Evolutionary conservation across 371 early-diverging fungal species (phyloP), one percentile per base, ranked within the genome.

Genomic region (Mucor velutinosus): DNA sequence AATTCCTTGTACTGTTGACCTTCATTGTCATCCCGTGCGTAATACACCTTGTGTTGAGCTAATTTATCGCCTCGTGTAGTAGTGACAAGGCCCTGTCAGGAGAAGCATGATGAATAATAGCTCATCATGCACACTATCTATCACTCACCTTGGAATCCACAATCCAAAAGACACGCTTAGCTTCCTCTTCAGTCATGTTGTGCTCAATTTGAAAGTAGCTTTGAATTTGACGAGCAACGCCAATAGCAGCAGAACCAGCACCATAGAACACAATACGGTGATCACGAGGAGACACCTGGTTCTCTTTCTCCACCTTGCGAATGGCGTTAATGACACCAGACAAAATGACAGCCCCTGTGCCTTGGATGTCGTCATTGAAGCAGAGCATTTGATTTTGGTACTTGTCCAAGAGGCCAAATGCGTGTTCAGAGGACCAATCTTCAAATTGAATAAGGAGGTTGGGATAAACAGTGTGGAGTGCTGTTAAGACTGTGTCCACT

Each of bases 241-340:
- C 97, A 49, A 95, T 91, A 29, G 91, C 96, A n/a, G 96, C 96
- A 4, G 90, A 89, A 14, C 95, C 95, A 47, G 95, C 94, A 30
- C 95, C 95, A 68, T 87, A 90, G 77, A 97, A 96, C 29, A 97
- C 84, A 66, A 97, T 89, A 56, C 93, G 88, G 74, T 95, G 96
- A 30, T 93, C 81, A n/a, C 74, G 66, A 39, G 94, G 87, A 8
- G 80, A 73, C 41, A 90, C 76, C 15, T 86, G 85, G 0, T 90
- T 82, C 58, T 81, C 79, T 7, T 60, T 60, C 30, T 77, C 65
- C 6, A 85, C 87, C 11, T 86, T 77, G 33, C 85, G 75, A 53
- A 96, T 87, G 3, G 97, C 97, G 65, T 94, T 94, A 72, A 95
- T 95, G 67, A 96, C 90, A 12, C 96, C 97, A 39, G 93, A 87